Base-by-base conservation (phyloP, 768 basidiomycete genomes). In the Coprinellus micaceus region DNA sequence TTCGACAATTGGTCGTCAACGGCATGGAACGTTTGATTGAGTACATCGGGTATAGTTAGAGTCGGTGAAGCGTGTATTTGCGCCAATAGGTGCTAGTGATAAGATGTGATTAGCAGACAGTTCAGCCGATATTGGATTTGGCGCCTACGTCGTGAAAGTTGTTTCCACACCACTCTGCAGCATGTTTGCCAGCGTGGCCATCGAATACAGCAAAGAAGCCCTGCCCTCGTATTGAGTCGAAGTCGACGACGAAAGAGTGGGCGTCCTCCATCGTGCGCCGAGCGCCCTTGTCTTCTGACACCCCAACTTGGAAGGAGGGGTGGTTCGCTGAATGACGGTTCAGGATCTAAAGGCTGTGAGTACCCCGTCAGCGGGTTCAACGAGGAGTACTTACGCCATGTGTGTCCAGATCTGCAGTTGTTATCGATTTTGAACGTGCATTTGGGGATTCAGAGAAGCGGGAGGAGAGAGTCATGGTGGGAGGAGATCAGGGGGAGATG, bases 131-230 rank as follows among this genome's bases (percentile, higher is more conserved):
- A 30, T 22, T 29, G 21, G 28, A 26, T 44, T n/a, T 33, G 37
- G 26, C 37, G 21, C 33, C 21, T 67, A 88, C 94, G 78, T 94
- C 86, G 67, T 98, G 94, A 73, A 99, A 99, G 69, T 98, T 86
- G 63, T 82, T 78, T 41, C 97, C 97, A 71, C 97, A 98, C 95
- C 96, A 98, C 70, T 99, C 97, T 25, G 97, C 97, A 30, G 96
- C 95, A 65, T 98, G 92, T 69, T 96, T 98, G 17, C 97, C 97
- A 1, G 97, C 97, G 69, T 99, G 97, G 2, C 97, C 97, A 64
- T 99, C 97, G 64, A 98, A 99, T 44, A 99, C 85, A 5, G 96
- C 96, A 69, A 96, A 98, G 78, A 97, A 98, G 7, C 95, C 97
- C 69, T 99, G 97, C 0, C 97, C 97, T 43, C 88, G 84, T 19